Base-by-base conservation (phyloP, 2,329 filamentous ascomycete genomes). In the Neofusicoccum laricinum region DNA sequence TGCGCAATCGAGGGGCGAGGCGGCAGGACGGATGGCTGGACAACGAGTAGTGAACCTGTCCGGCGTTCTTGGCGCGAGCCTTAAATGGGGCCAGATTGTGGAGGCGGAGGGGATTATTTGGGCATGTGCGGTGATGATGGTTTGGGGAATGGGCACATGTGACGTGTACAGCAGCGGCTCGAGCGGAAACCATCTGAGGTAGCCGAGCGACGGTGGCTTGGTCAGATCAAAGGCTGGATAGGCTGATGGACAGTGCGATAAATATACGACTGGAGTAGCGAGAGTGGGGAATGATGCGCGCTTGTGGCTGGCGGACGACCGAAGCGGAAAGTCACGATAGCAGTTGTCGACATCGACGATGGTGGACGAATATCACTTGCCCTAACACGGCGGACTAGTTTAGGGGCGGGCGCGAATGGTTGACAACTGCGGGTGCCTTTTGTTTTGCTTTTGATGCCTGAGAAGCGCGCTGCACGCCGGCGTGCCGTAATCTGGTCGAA, bases 321-420 rank as follows among this genome's bases (percentile, higher is more conserved):
- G 45, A 64, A 41, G 17, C 49, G 62, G 62, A 64, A 64, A 53
- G 62, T 50, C 50, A 64, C 62, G 62, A 64, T 64, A 57, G 41
- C 38, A 46, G 55, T n/a, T 59, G 43, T 12, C 15, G 21, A 25
- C 55, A 46, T 46, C 41, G 55, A 40, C 55, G 55, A 46, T 25
- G 41, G n/a, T 36, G n/a, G 25, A 46, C n/a, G 25, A 34, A 2
- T 1, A 46, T 59, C 15, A 36, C 4, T 8, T 34, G 6, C 41
- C 15, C 53, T 32, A 45, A 8, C 12, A 14, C 36, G 19, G 17
- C 15, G 14, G n/a, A 12, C 41, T 59, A 59, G 25, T 21, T 59
- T 32, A 45, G 21, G 25, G 41, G 41, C 25, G 36, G 15, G 51
- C 36, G 38, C 53, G 30, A 19, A 14, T 21, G 30, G 7, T 15